phyloP scores from a whole-genome alignment of 1,284 basidiomycete species.

The Flammula alnicola region DNA sequence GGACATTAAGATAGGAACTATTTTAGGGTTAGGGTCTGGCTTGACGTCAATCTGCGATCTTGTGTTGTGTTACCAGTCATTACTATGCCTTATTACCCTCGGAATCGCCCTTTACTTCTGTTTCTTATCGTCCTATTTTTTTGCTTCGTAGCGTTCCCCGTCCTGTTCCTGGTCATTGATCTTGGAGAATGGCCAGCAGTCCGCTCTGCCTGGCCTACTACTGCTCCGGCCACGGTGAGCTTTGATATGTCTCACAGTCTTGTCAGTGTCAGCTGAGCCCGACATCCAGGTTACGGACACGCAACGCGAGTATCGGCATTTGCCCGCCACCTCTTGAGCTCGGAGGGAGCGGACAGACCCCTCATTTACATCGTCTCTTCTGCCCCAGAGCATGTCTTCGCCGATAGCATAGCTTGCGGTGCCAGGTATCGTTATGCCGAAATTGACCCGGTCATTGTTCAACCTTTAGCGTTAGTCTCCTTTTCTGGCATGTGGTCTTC shows the following conservation, averaged over 20 bases:
- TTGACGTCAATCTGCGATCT: no score
- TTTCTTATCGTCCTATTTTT: slow-evolving; percentile 3
- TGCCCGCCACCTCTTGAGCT: slow-evolving; percentile 55
- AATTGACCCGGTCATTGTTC: slow-evolving; percentile 75
- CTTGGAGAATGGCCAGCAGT: slow-evolving; percentile 15
- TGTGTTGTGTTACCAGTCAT: no score
- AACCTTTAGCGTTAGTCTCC: slow-evolving; percentile 66
- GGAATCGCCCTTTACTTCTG: no score
- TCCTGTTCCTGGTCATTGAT: neutral
- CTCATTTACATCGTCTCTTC: slow-evolving; percentile 67
- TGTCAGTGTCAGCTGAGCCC: no score
- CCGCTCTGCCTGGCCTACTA: slow-evolving; percentile 60
- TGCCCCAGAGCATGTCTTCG: slow-evolving; percentile 68
- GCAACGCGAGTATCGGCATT: slow-evolving; percentile 77
- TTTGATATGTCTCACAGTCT: no score
- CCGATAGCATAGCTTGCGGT: slow-evolving; percentile 60
- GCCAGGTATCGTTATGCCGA: slow-evolving; percentile 68
- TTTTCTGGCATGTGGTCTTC: neutral
- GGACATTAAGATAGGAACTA: slow-evolving; percentile 8
- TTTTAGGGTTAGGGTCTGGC: slow-evolving; percentile 16
- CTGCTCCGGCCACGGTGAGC: slow-evolving; percentile 72
- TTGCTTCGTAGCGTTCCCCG: slow-evolving; percentile 7
- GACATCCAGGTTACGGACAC: slow-evolving; percentile 72
- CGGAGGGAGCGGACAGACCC: slow-evolving; percentile 41
- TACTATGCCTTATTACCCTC: no score